Evolutionary conservation across 2,329 filamentous ascomycete genomes (phyloP), one percentile per base, ranked within the genome.

Genomic region (Penicillium nordicum): DNA sequence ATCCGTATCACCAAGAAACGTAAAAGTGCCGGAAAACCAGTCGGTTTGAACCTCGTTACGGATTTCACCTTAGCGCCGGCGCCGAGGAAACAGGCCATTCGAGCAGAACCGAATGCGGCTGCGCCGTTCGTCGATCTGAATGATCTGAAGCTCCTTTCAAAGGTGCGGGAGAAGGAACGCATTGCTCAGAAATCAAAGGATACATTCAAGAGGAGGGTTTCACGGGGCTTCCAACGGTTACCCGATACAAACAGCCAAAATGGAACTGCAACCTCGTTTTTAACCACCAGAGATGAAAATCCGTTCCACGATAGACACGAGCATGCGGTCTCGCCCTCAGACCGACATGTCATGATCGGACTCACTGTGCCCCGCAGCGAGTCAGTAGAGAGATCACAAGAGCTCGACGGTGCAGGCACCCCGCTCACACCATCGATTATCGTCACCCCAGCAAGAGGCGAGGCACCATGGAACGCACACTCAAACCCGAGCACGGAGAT

Each of bases 331-430:
- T 80, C 78, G 4, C 77, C 77, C 2, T 77, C 74, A 1, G 76
- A 78, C 57, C 66, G 76, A 12, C 72, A 76, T 12, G 76, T 80
- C 16, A 70, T 78, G 57, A 80, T 80, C 51, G 78, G 78, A 11
- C 69, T 79, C 10, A 73, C 70, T 5, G 67, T 80, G 18, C 73
- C 77, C 30, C 65, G 65, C 42, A 58, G 71, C 41, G 70, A 74
- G 46, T 63, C 72, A 6, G 57, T 61, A 0, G 59, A 66, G 23
- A 60, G 57, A 25, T 32, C 61, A 14, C 67, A 58, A 53, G 71
- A 67, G 29, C 49, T 61, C 14, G 69, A 74, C 34, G 67, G 67
- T 57, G 60, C 66, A 52, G 62, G 63, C 12, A 76, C 75, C 3
- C 76, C 77, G 1, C 67, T 71, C 18, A 79, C 77, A 1, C 78